Conservation (phyloP, 345 rosid species). For the Jatropha curcas region DNA sequence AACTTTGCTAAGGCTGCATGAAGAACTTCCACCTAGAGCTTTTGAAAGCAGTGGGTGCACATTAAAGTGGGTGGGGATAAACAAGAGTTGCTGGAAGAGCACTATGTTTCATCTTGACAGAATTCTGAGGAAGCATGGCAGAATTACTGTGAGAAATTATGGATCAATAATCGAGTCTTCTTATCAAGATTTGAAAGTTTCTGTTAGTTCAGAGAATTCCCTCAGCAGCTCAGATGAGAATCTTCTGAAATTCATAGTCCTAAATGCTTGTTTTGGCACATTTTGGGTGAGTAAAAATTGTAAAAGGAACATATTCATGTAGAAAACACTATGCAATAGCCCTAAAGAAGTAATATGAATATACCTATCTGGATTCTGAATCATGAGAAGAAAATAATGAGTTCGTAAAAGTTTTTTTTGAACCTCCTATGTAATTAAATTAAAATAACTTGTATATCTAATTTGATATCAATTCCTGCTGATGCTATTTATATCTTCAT, state of each 20-base stretch:
- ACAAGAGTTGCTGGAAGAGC: conserved; percentile 30
- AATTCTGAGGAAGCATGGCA: conserved; percentile 52
- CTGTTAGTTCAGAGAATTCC: conserved; percentile 42
- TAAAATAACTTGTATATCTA: neutral
- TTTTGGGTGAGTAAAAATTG: conserved; percentile 54
- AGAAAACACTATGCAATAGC: neutral
- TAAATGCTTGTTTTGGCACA: conserved; percentile 54
- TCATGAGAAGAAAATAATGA: neutral
- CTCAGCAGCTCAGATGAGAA: conserved; percentile 61
- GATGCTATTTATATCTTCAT: neutral
- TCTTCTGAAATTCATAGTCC: conserved; percentile 50
- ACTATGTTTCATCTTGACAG: conserved; percentile 50
- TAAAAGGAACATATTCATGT: neutral
- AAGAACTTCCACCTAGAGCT: conserved; percentile 41
- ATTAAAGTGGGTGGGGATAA: conserved; percentile 37
- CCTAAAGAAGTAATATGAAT: neutral
- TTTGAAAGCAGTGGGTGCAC: conserved; percentile 37
- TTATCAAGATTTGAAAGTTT: conserved; percentile 51
- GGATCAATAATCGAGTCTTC: conserved; percentile 55
- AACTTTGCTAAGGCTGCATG: conserved; percentile 66
- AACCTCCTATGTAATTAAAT: neutral
- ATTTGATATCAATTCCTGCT: conserved; percentile 1
- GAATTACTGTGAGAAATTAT: conserved; percentile 50
- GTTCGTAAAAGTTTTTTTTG: neutral
- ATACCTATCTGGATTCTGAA: too few relatives aligned